phyloP scores from a whole-genome alignment of 257 asterid species.

The Solanum corneliomulleri region DNA sequence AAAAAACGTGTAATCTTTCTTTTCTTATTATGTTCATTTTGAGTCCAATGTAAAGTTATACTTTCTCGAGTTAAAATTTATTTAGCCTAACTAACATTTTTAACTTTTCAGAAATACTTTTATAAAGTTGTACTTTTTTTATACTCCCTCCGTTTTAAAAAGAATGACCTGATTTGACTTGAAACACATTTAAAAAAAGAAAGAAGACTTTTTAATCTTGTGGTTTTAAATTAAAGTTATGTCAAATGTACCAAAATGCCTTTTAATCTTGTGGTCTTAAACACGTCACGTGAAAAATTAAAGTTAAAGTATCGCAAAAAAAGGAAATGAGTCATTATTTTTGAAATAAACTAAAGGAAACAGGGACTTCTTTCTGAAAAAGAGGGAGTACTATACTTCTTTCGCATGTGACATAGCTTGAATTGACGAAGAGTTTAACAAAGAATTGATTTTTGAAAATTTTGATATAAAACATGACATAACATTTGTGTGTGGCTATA shows the following conservation, averaged over 20 bases:
- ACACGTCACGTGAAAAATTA: no score
- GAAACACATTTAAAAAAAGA: no score
- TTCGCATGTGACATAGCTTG: background rate
- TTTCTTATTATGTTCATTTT: background rate
- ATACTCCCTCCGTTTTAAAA: no score
- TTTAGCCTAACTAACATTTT: background rate
- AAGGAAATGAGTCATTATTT: no score
- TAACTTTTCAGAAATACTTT: background rate
- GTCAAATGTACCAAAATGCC: no score
- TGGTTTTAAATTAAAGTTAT: no score
- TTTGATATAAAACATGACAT: background rate
- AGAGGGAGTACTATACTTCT: background rate
- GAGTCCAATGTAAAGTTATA: background rate
- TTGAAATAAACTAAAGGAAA: no score
- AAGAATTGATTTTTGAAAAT: background rate
- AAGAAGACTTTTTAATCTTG: no score
- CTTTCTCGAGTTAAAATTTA: background rate
- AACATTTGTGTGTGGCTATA: background rate
- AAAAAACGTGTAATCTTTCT: background rate
- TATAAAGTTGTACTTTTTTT: background rate
- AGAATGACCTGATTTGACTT: no score
- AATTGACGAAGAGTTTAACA: background rate
- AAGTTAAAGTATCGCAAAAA: no score
- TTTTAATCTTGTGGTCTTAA: no score
- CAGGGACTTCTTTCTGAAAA: no score